Evolutionary conservation across 805 yeast genomes (phyloP).

Genomic region (Monosporozyma aquatica): DNA sequence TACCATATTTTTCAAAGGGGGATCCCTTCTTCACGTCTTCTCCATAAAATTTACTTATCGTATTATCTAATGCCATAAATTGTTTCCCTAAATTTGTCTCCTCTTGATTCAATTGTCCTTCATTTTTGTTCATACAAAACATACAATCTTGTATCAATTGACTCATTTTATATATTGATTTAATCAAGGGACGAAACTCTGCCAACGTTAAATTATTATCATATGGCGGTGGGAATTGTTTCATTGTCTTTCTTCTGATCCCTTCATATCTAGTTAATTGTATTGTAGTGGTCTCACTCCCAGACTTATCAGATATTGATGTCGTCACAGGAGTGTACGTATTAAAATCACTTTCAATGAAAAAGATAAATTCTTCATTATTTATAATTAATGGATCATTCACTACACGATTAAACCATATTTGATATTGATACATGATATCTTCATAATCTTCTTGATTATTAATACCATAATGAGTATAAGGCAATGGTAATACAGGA

Average conservation of each 20-base stretch:
- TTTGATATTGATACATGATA: constrained; percentile 54
- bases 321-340: constrained; percentile 37
- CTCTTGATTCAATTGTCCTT: constrained; percentile 43
- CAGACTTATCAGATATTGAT: no score
- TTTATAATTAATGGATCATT: constrained; percentile 70
- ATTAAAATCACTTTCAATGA: constrained; percentile 69
- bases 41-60: no score
- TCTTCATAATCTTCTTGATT: constrained; percentile 69
- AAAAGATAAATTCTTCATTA: constrained; percentile 81
- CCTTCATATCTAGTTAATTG: constrained; percentile 38
- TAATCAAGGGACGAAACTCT: constrained; percentile 78
- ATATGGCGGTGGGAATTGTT: constrained; percentile 85
- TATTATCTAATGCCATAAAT: constrained; percentile 23
- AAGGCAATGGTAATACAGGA: constrained; percentile 73
- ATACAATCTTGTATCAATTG: constrained; percentile 46
- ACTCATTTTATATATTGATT: constrained; percentile 55
- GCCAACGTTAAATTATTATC: constrained; percentile 78
- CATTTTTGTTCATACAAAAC: constrained; percentile 42
- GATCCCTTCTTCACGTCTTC: no score
- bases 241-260: constrained; percentile 75
- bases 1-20: constrained; percentile 72
- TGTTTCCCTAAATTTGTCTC: constrained; percentile 43
- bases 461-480: constrained; percentile 72
- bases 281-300: background rate
- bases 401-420: constrained; percentile 74